Evolutionary conservation across 2,329 filamentous ascomycete genomes (phyloP).

Genomic region (Colletotrichum sojae): DNA sequence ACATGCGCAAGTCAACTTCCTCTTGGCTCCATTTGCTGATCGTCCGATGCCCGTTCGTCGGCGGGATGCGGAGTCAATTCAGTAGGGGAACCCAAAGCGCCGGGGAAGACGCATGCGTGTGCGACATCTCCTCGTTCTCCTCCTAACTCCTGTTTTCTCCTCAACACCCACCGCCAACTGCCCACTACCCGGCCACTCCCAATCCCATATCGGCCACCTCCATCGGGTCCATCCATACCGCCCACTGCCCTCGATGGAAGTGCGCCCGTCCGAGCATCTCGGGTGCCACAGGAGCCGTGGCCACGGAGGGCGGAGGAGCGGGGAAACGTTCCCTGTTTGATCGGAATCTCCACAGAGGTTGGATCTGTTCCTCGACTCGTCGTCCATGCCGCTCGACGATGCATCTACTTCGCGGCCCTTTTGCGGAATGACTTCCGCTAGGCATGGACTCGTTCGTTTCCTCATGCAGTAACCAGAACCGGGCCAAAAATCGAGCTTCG

Average conservation of each 20-base stretch:
- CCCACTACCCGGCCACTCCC: not conserved
- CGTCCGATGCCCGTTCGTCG: conserved; percentile 7
- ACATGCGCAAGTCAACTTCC: not conserved
- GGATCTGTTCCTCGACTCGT: not conserved
- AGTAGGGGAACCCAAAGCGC: not conserved
- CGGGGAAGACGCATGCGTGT: not conserved
- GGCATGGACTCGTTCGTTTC: not conserved
- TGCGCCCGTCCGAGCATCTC: too few relatives aligned
- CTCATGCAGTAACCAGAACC: not conserved
- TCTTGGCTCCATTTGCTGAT: conserved; percentile 4
- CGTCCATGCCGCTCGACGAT: conserved; percentile 12
- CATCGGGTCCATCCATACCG: too few relatives aligned
- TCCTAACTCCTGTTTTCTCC: conserved; percentile 13
- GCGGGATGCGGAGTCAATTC: conserved; percentile 24
- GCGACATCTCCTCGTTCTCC: not conserved
- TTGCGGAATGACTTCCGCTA: conserved; percentile 21
- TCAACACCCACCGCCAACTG: not conserved
- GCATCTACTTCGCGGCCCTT: conserved; percentile 27
- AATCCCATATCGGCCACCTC: too few relatives aligned
- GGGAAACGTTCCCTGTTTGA: conserved; percentile 13
- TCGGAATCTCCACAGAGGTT: conserved; percentile 24
- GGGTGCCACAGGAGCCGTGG: not conserved
- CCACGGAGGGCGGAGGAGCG: conserved; percentile 8
- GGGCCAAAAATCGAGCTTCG: not conserved
- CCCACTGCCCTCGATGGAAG: too few relatives aligned